Evolutionary conservation across 2,329 filamentous ascomycete genomes (phyloP).

Genomic region (Parastagonospora avenae): DNA sequence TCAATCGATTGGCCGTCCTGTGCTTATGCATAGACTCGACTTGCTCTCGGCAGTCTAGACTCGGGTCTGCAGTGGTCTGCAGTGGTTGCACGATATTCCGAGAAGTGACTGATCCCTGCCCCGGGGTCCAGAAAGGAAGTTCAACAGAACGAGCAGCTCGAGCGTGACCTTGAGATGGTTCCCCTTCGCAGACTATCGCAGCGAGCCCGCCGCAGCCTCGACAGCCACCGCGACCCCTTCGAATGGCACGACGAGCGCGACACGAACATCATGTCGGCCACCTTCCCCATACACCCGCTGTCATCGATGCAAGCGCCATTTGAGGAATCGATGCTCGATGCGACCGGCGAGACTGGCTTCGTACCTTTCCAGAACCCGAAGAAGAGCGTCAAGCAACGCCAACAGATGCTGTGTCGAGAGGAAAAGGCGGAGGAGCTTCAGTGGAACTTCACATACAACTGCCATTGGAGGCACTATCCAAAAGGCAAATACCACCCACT

Average conservation of each 20-base stretch:
- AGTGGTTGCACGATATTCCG: slow-evolving; percentile 30
- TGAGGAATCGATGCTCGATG: slow-evolving; percentile 79
- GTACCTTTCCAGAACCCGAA: slow-evolving; percentile 50
- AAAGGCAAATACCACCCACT: slow-evolving; percentile 84
- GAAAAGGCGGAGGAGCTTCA: slow-evolving; percentile 69
- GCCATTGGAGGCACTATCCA: slow-evolving; percentile 75
- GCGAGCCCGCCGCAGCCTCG: slow-evolving; percentile 23
- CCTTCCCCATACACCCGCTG: slow-evolving; percentile 70
- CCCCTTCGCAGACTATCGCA: slow-evolving; percentile 29
- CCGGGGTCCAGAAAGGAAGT: slow-evolving; percentile 12
- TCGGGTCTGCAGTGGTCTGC: slow-evolving; percentile 24
- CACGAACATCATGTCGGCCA: slow-evolving; percentile 40
- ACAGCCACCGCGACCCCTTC: slow-evolving; percentile 27
- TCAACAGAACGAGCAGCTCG: slow-evolving; percentile 7
- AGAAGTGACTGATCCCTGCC: slow-evolving; percentile 21
- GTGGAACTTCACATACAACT: slow-evolving; percentile 72
- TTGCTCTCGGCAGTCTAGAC: slow-evolving; percentile 25
- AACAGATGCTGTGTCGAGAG: slow-evolving; percentile 59
- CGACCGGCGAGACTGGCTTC: slow-evolving; percentile 52
- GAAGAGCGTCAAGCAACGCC: slow-evolving; percentile 39
- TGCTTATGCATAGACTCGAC: slow-evolving; percentile 36
- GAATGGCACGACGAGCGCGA: slow-evolving; percentile 43
- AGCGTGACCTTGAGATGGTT: slow-evolving; percentile 24
- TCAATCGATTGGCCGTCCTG: slow-evolving; percentile 6
- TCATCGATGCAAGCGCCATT: slow-evolving; percentile 79